phyloP scores from a whole-genome alignment of 441 rosid species.

The Pelargonium fulgidum region DNA sequence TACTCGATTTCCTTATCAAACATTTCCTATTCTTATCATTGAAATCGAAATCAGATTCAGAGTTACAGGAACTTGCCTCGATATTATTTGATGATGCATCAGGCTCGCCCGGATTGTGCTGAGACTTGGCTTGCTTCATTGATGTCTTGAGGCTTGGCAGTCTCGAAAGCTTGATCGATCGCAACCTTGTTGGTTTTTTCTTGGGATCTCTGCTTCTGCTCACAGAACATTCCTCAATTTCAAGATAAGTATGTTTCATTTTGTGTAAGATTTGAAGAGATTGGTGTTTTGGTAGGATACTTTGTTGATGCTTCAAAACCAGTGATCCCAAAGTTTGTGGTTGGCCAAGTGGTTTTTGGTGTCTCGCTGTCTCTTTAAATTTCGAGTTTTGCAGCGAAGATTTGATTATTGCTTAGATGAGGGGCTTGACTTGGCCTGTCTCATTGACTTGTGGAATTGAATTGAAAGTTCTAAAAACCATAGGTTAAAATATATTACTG shows the following conservation, averaged over 20 bases:
- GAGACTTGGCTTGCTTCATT: too few relatives aligned
- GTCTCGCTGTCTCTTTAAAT: background rate
- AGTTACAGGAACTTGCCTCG: conserved; percentile 26
- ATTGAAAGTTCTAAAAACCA: too few relatives aligned
- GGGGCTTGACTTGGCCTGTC: too few relatives aligned
- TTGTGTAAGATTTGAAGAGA: background rate
- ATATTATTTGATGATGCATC: conserved; percentile 25
- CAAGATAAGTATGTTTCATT: background rate
- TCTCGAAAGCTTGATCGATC: conserved; percentile 43
- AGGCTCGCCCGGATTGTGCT: too few relatives aligned
- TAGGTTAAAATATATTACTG: too few relatives aligned
- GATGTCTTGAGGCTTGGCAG: conserved; percentile 36
- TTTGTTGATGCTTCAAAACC: background rate
- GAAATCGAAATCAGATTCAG: conserved; percentile 30
- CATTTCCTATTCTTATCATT: conserved; percentile 25
- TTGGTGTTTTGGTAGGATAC: too few relatives aligned
- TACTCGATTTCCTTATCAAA: conserved; percentile 31
- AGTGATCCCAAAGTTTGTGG: too few relatives aligned
- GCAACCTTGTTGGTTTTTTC: conserved; percentile 34
- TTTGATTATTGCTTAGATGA: background rate
- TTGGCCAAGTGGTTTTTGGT: too few relatives aligned
- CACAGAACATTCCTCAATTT: background rate
- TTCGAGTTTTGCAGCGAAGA: background rate
- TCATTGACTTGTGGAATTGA: too few relatives aligned
- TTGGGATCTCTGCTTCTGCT: background rate